A percentile compares a stretch with the other conserved stretches of the same genome.
Evolutionary conservation across 1,139 yeast species (phyloP).

Genomic region (Debaryomycetaceae sp.): DNA sequence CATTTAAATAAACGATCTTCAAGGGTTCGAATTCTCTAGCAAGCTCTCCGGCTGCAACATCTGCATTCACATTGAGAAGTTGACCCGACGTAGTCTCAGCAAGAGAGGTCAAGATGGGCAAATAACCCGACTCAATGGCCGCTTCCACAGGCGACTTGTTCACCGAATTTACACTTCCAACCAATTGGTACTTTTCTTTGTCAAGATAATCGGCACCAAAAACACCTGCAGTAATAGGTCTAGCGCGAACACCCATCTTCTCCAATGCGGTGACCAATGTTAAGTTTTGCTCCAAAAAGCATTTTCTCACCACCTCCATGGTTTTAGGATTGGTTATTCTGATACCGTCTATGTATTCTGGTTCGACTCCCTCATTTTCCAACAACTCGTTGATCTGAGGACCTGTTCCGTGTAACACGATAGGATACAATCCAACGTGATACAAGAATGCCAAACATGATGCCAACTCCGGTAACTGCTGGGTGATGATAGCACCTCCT

Average conservation of each 20-base stretch:
- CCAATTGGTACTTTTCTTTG: slow-evolving; percentile 85
- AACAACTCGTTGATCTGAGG: slow-evolving; percentile 95
- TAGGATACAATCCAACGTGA: slow-evolving; percentile 96
- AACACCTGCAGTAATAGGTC: slow-evolving; percentile 98
- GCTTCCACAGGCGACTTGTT: slow-evolving; percentile 93
- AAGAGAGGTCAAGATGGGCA: slow-evolving; percentile 91
- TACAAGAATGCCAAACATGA: slow-evolving; percentile 92
- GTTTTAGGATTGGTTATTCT: slow-evolving; percentile 93
- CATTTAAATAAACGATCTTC: slow-evolving; percentile 92
- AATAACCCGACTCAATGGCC: slow-evolving; percentile 90
- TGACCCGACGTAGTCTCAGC: slow-evolving; percentile 98
- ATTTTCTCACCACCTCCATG: slow-evolving; percentile 92
- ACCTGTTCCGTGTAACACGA: slow-evolving; percentile 96
- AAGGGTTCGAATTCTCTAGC: slow-evolving; percentile 96
- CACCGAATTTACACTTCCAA: slow-evolving; percentile 83
- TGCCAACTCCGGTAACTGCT: slow-evolving; percentile 87
- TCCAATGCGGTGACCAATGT: slow-evolving; percentile 94
- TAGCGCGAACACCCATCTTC: slow-evolving; percentile 93
- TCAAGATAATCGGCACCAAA: slow-evolving; percentile 92
- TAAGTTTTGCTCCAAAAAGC: slow-evolving; percentile 92
- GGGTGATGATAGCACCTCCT: slow-evolving; percentile 98
- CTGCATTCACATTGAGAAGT: slow-evolving; percentile 95
- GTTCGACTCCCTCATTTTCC: slow-evolving; percentile 93
- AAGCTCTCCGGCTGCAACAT: slow-evolving; percentile 97
- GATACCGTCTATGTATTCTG: slow-evolving; percentile 93